Evolutionary conservation across 306 rosid genomes (phyloP).

Genomic region (Hippophae rhamnoides): DNA sequence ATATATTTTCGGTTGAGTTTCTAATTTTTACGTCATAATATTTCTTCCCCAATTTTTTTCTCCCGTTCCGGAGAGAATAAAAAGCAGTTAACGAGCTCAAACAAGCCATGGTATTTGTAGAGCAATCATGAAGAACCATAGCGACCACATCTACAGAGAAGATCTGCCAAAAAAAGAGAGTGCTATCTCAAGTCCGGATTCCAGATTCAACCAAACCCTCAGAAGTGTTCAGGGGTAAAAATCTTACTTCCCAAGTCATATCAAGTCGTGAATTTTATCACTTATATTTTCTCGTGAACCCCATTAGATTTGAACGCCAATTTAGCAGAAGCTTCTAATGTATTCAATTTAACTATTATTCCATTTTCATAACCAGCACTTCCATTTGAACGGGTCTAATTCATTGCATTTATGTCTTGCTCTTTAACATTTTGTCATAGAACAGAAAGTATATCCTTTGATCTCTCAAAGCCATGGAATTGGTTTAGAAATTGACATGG

Average conservation of each 20-base stretch:
- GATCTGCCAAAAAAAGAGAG: slow-evolving; percentile 39
- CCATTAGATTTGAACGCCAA: slow-evolving; percentile 18
- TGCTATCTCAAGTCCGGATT: slow-evolving; percentile 40
- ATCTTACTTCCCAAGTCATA: slow-evolving; percentile 1
- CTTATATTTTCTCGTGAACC: slow-evolving; percentile 1
- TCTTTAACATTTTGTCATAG: neutral
- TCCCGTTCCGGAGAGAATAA: neutral
- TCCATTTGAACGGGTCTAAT: slow-evolving; percentile 8
- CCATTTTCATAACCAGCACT: slow-evolving; percentile 2
- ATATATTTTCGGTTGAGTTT: too few species aligned
- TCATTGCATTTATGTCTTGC: slow-evolving; percentile 12
- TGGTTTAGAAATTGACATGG: slow-evolving; percentile 10
- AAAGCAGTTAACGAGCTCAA: too few species aligned
- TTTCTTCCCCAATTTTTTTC: neutral
- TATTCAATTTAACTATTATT: slow-evolving; percentile 1
- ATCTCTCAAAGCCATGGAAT: slow-evolving; percentile 12
- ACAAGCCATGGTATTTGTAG: slow-evolving; percentile 13
- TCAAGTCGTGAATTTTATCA: slow-evolving; percentile 10
- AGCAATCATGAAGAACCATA: slow-evolving; percentile 53
- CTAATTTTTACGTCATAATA: too few species aligned
- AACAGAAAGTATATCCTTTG: slow-evolving; percentile 11
- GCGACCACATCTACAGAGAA: slow-evolving; percentile 24
- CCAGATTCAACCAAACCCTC: slow-evolving; percentile 89
- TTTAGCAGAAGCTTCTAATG: slow-evolving; percentile 12
- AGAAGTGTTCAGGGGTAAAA: slow-evolving; percentile 82